phyloP scores from a whole-genome alignment of 2,329 filamentous ascomycete genomes.

The Fusarium penzigii region DNA sequence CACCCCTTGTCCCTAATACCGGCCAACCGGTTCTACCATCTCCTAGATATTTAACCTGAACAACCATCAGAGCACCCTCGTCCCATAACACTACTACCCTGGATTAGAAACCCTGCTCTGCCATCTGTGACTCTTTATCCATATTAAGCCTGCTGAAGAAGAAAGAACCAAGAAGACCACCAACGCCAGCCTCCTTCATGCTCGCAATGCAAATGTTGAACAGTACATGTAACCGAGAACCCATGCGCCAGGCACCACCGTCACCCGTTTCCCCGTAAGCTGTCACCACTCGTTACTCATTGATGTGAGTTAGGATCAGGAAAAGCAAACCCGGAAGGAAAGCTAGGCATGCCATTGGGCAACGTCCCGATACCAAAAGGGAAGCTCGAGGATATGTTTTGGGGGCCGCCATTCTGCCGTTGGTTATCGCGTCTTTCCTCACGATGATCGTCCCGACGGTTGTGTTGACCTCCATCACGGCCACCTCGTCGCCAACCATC shows the following conservation, averaged over 20 bases:
- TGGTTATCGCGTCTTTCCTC: slow-evolving; percentile 20
- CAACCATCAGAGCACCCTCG: too few species aligned
- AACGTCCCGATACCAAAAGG: slow-evolving; percentile 43
- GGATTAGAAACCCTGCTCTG: too few species aligned
- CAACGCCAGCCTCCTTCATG: too few species aligned
- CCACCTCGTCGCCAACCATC: slow-evolving; percentile 38
- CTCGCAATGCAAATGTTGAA: not conserved
- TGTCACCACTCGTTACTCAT: slow-evolving; percentile 9
- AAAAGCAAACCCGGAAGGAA: slow-evolving; percentile 42
- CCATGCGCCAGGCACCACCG: not conserved
- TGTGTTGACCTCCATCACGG: slow-evolving; percentile 31
- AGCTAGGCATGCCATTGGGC: slow-evolving; percentile 45
- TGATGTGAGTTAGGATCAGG: slow-evolving; percentile 34
- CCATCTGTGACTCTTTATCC: too few species aligned
- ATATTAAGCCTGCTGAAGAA: too few species aligned
- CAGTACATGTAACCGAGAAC: not conserved
- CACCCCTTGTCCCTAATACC: too few species aligned
- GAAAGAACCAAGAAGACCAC: too few species aligned
- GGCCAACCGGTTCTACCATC: too few species aligned
- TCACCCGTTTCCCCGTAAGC: slow-evolving; percentile 1
- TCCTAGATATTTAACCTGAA: too few species aligned
- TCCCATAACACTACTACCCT: too few species aligned
- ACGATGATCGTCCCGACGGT: slow-evolving; percentile 20
- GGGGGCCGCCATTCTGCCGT: slow-evolving; percentile 15
- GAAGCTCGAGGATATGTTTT: slow-evolving; percentile 31